Conservation (phyloP, 192 early-diverging fungal genomes). For the Jimgerdemannia flammicorona region DNA sequence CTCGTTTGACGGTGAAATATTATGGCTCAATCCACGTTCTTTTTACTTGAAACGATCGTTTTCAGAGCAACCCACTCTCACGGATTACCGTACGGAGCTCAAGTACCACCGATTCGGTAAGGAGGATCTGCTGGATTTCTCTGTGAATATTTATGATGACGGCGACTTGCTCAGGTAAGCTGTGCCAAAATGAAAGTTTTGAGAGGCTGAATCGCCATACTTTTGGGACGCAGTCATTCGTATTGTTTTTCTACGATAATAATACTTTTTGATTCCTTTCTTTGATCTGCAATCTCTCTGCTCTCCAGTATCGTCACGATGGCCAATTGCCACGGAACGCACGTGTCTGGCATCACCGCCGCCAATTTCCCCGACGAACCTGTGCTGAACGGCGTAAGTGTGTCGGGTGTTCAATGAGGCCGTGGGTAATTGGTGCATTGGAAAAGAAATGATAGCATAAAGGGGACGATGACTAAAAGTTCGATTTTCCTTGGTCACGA, state of each 20-base stretch:
- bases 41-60: not conserved
- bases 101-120: conserved; percentile 73
- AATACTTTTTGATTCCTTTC: not conserved
- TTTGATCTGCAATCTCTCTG: not conserved
- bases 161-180: conserved; percentile 59
- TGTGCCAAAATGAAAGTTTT: too few species aligned
- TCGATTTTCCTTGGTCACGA: not conserved
- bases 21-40: conserved; percentile 5
- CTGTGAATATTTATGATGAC: conserved; percentile 91
- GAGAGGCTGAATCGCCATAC: not conserved
- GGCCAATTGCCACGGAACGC: conserved; percentile 86
- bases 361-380: conserved; percentile 87
- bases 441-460: not conserved
- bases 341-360: conserved; percentile 92
- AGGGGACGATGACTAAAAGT: too few species aligned
- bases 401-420: not conserved
- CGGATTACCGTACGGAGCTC: conserved; percentile 69
- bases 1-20: not conserved
- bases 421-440: not conserved
- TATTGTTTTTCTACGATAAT: not conserved
- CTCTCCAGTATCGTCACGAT: conserved; percentile 71
- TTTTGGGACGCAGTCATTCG: not conserved
- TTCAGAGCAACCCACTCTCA: conserved; percentile 51
- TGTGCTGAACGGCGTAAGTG: conserved; percentile 72
- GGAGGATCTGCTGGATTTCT: conserved; percentile 80